phyloP scores from a whole-genome alignment of 306 rosid species.

The Cyamopsis tetragonoloba region DNA sequence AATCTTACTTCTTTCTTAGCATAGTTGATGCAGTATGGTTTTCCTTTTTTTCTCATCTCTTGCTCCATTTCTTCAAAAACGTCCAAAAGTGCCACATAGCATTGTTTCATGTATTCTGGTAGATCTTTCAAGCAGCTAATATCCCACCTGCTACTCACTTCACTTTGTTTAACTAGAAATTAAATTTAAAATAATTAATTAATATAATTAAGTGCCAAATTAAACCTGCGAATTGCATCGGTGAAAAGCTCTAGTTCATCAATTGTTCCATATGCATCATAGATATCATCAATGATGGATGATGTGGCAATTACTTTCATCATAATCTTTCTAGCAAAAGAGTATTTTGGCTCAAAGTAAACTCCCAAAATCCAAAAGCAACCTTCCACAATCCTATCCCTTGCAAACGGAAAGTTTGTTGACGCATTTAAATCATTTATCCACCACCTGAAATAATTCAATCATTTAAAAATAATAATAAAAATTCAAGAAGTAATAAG shows the following conservation, averaged over 20 bases:
- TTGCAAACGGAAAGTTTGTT: constrained; percentile 23
- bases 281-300: constrained; percentile 41
- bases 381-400: constrained; percentile 49
- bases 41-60: constrained; percentile 22
- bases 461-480: too few species aligned
- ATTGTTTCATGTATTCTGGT: constrained; percentile 25
- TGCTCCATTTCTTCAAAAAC: constrained; percentile 27
- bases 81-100: not conserved
- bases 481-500: not conserved
- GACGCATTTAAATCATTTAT: constrained; percentile 26
- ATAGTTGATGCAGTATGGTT: not conserved
- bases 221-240: constrained; percentile 43
- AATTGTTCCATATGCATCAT: constrained; percentile 49
- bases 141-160: constrained; percentile 16
- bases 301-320: not conserved
- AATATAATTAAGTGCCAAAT: too few species aligned
- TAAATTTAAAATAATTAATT: too few species aligned
- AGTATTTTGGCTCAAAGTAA: constrained; percentile 26
- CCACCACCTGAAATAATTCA: constrained; percentile 46
- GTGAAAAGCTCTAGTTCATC: constrained; percentile 47
- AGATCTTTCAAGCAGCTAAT: constrained; percentile 18
- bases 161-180: too few species aligned
- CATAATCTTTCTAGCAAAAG: constrained; percentile 22
- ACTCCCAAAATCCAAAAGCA: constrained; percentile 42
- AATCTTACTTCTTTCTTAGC: not conserved